Conservation (phyloP, 805 yeast species). For the Ogataea ramenticola region DNA sequence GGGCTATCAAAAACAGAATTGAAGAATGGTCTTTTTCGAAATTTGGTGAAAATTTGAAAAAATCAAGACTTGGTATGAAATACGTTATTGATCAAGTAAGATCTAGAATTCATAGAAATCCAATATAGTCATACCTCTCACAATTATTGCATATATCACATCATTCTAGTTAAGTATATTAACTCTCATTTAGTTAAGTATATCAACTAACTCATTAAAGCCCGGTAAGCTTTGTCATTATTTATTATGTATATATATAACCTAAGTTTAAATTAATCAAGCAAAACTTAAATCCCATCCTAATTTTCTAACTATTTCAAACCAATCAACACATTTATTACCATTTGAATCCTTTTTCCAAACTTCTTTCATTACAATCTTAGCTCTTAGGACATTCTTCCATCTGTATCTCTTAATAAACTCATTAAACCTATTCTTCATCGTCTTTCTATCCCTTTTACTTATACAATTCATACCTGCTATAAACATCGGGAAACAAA, state of each 20-base stretch:
- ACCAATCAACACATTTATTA: slow-evolving; percentile 64
- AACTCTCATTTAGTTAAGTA: too few species aligned
- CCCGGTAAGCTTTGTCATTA: too few species aligned
- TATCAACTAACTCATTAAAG: too few species aligned
- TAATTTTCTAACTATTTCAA: slow-evolving; percentile 50
- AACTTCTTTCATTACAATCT: slow-evolving; percentile 37
- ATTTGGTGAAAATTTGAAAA: slow-evolving; percentile 60
- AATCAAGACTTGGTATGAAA: slow-evolving; percentile 65
- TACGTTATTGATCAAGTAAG: slow-evolving; percentile 58
- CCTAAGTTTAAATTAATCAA: too few species aligned
- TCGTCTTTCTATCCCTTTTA: slow-evolving; percentile 40
- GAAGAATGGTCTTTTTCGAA: slow-evolving; percentile 75
- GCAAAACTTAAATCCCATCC: slow-evolving; percentile 84
- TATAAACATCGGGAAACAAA: slow-evolving; percentile 72
- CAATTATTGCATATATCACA: too few species aligned
- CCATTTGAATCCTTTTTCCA: slow-evolving; percentile 47
- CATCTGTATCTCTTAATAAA: slow-evolving; percentile 61
- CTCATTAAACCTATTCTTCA: slow-evolving; percentile 45
- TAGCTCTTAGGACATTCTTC: slow-evolving; percentile 47
- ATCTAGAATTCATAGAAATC: slow-evolving; percentile 8
- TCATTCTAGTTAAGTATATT: too few species aligned
- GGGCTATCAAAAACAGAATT: slow-evolving; percentile 62
- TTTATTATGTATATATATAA: too few species aligned
- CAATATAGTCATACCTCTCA: not conserved
- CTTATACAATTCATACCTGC: slow-evolving; percentile 65